phyloP scores from a whole-genome alignment of 495 filamentous ascomycete species.

The Gamarada debralockiae region DNA sequence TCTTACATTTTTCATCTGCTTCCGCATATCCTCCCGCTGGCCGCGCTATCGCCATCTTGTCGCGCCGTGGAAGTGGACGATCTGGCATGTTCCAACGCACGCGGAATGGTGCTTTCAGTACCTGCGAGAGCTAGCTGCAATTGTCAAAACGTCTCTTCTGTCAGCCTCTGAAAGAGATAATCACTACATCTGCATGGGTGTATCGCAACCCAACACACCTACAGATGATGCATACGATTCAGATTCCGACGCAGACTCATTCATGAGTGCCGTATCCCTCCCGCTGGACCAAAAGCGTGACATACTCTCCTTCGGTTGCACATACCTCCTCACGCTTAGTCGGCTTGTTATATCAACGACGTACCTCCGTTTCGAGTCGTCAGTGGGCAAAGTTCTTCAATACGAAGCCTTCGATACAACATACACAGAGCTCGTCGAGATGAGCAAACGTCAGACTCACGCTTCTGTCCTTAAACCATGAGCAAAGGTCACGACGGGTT shows the following conservation, averaged over 20 bases:
- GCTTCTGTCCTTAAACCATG: neutral
- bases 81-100: slow-evolving; percentile 39
- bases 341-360: slow-evolving; percentile 5
- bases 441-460: slow-evolving; percentile 7
- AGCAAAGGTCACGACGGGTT: slow-evolving; percentile 8
- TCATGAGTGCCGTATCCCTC: neutral
- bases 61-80: slow-evolving; percentile 35
- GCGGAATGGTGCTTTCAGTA: slow-evolving; percentile 16
- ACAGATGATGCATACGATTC: neutral
- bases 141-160: too few relatives aligned
- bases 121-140: slow-evolving; percentile 11
- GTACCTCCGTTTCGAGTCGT: slow-evolving; percentile 1
- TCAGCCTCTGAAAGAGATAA: too few relatives aligned
- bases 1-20: slow-evolving; percentile 37
- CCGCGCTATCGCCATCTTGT: slow-evolving; percentile 40
- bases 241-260: neutral
- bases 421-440: slow-evolving; percentile 9
- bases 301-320: slow-evolving; percentile 6
- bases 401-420: neutral
- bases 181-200: too few relatives aligned
- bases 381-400: neutral
- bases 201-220: too few relatives aligned
- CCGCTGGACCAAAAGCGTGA: neutral
- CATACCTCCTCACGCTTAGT: slow-evolving; percentile 2
- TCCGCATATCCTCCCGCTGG: slow-evolving; percentile 36